phyloP scores from a whole-genome alignment of 2,329 filamentous ascomycete species.

The Penicillium freii region DNA sequence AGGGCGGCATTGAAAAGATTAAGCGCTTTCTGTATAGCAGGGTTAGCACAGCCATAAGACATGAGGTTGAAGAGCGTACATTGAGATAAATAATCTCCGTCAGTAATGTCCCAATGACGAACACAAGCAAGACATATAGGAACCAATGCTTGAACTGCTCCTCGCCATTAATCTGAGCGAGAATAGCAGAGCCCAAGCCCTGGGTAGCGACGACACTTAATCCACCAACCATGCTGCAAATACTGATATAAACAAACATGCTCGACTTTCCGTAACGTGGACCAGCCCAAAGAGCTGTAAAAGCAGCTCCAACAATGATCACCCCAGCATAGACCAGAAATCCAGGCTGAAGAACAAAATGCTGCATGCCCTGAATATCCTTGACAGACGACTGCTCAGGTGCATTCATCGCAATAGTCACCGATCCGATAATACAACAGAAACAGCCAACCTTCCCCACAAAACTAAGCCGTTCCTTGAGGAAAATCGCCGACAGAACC shows the following conservation, averaged over 20 bases:
- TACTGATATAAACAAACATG: slow-evolving; percentile 95
- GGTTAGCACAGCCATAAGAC: neutral
- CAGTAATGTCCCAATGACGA: slow-evolving; percentile 82
- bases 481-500: slow-evolving; percentile 85
- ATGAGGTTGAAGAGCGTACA: slow-evolving; percentile 57
- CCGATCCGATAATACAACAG: slow-evolving; percentile 86
- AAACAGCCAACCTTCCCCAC: slow-evolving; percentile 96
- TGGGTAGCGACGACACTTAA: slow-evolving; percentile 94
- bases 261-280: slow-evolving; percentile 92
- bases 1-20: slow-evolving; percentile 96
- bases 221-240: slow-evolving; percentile 92
- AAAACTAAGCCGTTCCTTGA: slow-evolving; percentile 93
- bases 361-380: slow-evolving; percentile 88
- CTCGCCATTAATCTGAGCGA: slow-evolving; percentile 77
- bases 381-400: slow-evolving; percentile 79
- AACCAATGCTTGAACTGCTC: slow-evolving; percentile 98
- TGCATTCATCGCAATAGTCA: slow-evolving; percentile 93
- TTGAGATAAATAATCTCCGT: slow-evolving; percentile 96
- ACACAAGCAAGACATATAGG: slow-evolving; percentile 83
- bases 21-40: slow-evolving; percentile 76
- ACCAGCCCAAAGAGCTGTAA: slow-evolving; percentile 75
- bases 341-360: slow-evolving; percentile 78
- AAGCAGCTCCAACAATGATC: slow-evolving; percentile 68
- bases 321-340: slow-evolving; percentile 84
- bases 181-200: slow-evolving; percentile 84